Evolutionary conservation across 768 basidiomycete genomes (phyloP).

Genomic region (Trametes elegans): DNA sequence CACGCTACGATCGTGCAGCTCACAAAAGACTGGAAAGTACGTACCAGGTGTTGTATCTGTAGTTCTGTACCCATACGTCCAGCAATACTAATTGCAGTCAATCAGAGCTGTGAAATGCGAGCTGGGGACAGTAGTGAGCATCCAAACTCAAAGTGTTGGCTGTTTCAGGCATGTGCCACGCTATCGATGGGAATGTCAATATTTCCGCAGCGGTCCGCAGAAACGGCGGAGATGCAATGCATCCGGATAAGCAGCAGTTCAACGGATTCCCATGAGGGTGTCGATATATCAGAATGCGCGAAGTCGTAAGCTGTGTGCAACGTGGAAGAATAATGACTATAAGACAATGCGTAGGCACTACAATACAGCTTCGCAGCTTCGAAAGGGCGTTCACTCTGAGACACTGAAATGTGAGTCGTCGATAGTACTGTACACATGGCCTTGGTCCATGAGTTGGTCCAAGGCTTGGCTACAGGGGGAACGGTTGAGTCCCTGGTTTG

Average conservation of each 20-base stretch:
- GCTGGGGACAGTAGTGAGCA: background rate
- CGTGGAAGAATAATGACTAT: too few species aligned
- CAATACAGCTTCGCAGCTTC: background rate
- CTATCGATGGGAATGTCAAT: background rate
- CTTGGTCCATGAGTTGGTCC: slow-evolving; percentile 77
- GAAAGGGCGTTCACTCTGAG: slow-evolving; percentile 35
- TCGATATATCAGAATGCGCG: background rate
- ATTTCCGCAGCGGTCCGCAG: too few species aligned
- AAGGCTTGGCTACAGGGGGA: slow-evolving; percentile 56
- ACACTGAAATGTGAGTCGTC: slow-evolving; percentile 79
- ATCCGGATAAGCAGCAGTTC: too few species aligned
- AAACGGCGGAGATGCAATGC: too few species aligned
- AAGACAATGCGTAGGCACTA: background rate
- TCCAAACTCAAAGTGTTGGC: background rate
- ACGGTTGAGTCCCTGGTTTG: background rate
- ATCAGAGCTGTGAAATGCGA: too few species aligned
- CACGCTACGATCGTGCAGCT: too few species aligned
- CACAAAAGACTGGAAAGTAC: too few species aligned
- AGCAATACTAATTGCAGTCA: too few species aligned
- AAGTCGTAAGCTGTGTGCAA: background rate
- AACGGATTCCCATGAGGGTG: too few species aligned
- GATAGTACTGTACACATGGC: slow-evolving; percentile 74
- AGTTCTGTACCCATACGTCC: too few species aligned
- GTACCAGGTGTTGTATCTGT: background rate
- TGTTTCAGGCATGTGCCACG: too few species aligned